These are phyloP conservation scores for Cyphellophora attinorum DNA, from an alignment of 2,329 filamentous ascomycete genomes.

Conservation along the genomic window DNA sequence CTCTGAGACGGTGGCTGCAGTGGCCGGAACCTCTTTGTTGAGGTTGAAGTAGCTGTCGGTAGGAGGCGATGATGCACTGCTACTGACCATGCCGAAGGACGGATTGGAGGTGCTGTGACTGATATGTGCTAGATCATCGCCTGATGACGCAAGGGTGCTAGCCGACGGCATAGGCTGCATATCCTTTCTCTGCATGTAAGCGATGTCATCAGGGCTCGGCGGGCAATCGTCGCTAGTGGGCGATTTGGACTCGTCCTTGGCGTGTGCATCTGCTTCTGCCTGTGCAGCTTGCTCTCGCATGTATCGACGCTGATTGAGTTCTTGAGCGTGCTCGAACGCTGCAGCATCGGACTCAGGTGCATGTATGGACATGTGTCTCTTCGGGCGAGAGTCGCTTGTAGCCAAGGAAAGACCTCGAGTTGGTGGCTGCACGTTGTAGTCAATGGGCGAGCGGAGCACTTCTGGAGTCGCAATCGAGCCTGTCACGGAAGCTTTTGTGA, in stretches of 20 bases:
- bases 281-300: slow-evolving; percentile 16
- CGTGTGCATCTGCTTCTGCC: slow-evolving; percentile 7
- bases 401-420: slow-evolving; percentile 1
- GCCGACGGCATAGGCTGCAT: slow-evolving; percentile 25
- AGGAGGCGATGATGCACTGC: slow-evolving; percentile 36
- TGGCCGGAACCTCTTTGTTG: slow-evolving; percentile 3
- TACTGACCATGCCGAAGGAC: slow-evolving; percentile 36
- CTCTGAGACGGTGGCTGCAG: too few relatives aligned
- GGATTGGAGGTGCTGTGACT: slow-evolving; percentile 38
- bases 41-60: slow-evolving; percentile 30
- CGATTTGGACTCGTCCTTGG: slow-evolving; percentile 4
- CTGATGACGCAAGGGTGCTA: slow-evolving; percentile 36
- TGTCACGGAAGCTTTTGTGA: slow-evolving; percentile 34
- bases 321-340: slow-evolving; percentile 19
- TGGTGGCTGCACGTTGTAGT: slow-evolving; percentile 7
- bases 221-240: slow-evolving; percentile 15
- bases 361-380: slow-evolving; percentile 6
- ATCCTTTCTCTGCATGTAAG: slow-evolving; percentile 8
- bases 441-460: slow-evolving; percentile 17
- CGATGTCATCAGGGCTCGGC: slow-evolving; percentile 22
- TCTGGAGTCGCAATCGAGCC: slow-evolving; percentile 32
- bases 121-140: slow-evolving; percentile 35
- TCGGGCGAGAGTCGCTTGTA: slow-evolving; percentile 1
- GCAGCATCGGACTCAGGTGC: slow-evolving; percentile 15
- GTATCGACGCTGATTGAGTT: slow-evolving; percentile 18